Base-by-base conservation (phyloP, 2,329 filamentous ascomycete species). In the Dichotomopilus funicola region DNA sequence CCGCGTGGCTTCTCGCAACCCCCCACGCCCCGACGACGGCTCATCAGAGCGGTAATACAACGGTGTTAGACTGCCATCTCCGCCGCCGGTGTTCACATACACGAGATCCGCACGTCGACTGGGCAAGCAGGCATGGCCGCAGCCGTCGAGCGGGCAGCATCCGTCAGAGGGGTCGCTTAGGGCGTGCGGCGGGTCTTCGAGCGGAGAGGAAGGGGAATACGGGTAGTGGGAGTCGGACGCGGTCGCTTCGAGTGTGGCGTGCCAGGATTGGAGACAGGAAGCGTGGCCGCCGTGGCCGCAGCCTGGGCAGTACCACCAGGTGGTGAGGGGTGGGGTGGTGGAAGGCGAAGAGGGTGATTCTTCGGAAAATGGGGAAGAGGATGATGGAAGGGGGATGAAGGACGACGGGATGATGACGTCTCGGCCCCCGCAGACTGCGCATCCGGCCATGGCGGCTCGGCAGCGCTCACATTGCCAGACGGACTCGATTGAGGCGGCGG, bases 231-330 rank as follows among this genome's bases (percentile, higher is more conserved):
- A 27, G 19, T 27, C 19, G 19, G 19, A 27, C 36, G 52, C 47
- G 38, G 40, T 47, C 31, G 27, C 19, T 9, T 69, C 61, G n/a
- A 62, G 63, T 1, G 66, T 54, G 5, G 73, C 72, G 65, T 86
- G 82, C 83, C 83, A 86, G 2, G 73, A 73, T 53, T 78, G 74
- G 1, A 86, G 72, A 56, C 83, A 86, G 0, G 76, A 76, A 0
- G 78, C 75, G 65, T 86, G 83, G 0, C 83, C 83, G 34, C 83
- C 83, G 61, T 86, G 83, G 1, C 76, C 76, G 62, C 83, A 86
- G 10, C 78, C 79, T 1, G 79, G 77, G 56, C 83, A 86, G 62
- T 81, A 81, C 80, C 80, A 86, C 83, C 83, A 86, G 1, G 75
- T 75, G 0, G 72, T 69, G 34, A 77, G 60, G 4, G 70, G 63